Base-by-base conservation (phyloP, 345 rosid species). In the Salix koriyanagi region DNA sequence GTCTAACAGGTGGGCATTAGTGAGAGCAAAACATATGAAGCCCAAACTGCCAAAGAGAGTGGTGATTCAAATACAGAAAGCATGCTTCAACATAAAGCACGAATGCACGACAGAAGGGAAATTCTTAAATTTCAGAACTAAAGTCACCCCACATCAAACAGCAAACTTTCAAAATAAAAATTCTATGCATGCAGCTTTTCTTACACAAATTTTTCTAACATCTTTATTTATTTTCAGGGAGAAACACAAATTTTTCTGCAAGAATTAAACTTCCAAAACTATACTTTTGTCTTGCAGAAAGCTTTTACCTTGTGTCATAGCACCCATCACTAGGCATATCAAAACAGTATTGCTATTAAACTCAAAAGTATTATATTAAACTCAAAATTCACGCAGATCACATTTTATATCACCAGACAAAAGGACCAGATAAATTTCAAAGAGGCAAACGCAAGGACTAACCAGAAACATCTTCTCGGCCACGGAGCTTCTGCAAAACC, bases 391-490 rank as follows among this genome's bases (percentile, higher is more conserved):
- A 79, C 16, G 68, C n/a, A 67, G 56, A 72, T 73, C 54, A 75
- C 26, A 61, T 50, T 61, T 23, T 66, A 48, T 4, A 54, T 13
- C 36, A n/a, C n/a, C 64, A 23, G 32, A 30, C 21, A 26, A 46
- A 71, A 74, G 32, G 14, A 70, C 36, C 2, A 34, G 4, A 69
- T 21, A 18, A 70, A 70, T 36, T 70, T 66, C 26, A 60, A 71
- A 72, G 66, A 77, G 30, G 52, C n/a, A 67, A 14, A 26, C 30
- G 46, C 76, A 78, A 60, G 28, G 74, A 78, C 91, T 84, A 78
- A 96, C 99, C 99, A 18, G 95, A 76, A 37, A 96, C 99, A 84
- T 93, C 97, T 84, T 96, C 97, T 67, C 90, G 86, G 64, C 92
- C 88, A 69, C 94, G 91, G 66, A 96, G 81, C 83, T 87, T 86